Percentiles rank a stretch among this genome's conserved stretches.
Evolutionary conservation across 208 protist species (phyloP).

Genomic region (Crithidia bombi): DNA sequence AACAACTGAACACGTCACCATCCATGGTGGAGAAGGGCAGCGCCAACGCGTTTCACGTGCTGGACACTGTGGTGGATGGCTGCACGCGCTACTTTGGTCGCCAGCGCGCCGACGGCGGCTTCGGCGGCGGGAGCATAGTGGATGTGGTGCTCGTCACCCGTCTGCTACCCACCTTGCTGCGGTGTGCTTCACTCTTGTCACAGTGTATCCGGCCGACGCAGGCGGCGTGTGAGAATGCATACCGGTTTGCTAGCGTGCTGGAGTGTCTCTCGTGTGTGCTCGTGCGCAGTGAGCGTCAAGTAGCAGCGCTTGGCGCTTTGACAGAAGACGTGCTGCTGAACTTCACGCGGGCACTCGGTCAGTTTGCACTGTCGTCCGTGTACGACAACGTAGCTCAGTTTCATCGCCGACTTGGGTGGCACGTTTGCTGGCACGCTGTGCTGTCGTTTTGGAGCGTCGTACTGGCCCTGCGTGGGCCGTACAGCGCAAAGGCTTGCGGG

Average conservation of each 20-base stretch:
- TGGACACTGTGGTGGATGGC: slow-evolving; percentile 25
- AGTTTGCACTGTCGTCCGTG: slow-evolving; percentile 42
- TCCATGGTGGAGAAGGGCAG: neutral
- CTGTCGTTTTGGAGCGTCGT: slow-evolving; percentile 46
- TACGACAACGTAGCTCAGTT: slow-evolving; percentile 40
- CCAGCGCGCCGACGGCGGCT: slow-evolving; percentile 8
- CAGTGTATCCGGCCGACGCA: slow-evolving; percentile 41
- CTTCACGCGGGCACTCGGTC: slow-evolving; percentile 52
- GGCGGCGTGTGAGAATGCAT: slow-evolving; percentile 21
- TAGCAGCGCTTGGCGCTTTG: slow-evolving; percentile 30
- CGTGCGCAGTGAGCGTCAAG: slow-evolving; percentile 15
- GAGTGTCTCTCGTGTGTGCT: slow-evolving; percentile 41
- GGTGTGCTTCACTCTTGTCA: slow-evolving; percentile 34
- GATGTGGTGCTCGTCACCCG: slow-evolving; percentile 20
- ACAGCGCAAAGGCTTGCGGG: slow-evolving; percentile 19
- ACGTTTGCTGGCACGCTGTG: slow-evolving; percentile 57
- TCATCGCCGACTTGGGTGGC: slow-evolving; percentile 55
- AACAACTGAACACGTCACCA: neutral
- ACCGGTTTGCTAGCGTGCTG: slow-evolving; percentile 43
- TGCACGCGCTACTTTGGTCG: slow-evolving; percentile 30
- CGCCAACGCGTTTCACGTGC: neutral
- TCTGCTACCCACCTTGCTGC: slow-evolving; percentile 44
- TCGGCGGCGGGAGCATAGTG: slow-evolving; percentile 6
- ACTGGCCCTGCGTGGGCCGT: slow-evolving; percentile 11
- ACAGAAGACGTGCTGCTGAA: slow-evolving; percentile 36